Evolutionary conservation across 2,329 filamentous ascomycete species (phyloP).

Genomic region (Trichoderma arundinaceum): DNA sequence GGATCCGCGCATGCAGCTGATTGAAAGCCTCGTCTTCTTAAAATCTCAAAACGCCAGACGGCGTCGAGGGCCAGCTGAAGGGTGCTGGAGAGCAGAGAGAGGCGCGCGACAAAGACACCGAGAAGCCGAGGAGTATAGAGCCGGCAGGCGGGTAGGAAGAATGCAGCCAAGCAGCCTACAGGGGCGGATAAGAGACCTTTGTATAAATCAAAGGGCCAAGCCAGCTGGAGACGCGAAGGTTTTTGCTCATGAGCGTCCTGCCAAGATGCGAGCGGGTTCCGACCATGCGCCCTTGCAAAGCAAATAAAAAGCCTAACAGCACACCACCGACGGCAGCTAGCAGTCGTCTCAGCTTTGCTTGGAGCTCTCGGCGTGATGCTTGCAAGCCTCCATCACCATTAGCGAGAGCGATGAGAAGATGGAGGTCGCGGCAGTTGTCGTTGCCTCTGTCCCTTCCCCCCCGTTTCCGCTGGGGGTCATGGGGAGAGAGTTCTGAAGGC

Average conservation of each 20-base stretch:
- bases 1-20: not conserved
- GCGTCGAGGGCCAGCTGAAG: not conserved
- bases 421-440: not conserved
- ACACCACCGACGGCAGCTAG: not conserved
- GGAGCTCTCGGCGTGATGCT: constrained; percentile 8
- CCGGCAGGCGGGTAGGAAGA: not conserved
- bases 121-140: not conserved
- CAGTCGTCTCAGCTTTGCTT: constrained; percentile 22
- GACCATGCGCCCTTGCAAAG: not conserved
- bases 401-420: not conserved
- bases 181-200: constrained; percentile 7
- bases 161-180: constrained; percentile 15
- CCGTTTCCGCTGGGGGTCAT: constrained; percentile 10
- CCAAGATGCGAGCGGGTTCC: constrained; percentile 23
- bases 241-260: constrained; percentile 14
- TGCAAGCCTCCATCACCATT: constrained; percentile 23
- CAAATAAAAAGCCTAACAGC: not conserved
- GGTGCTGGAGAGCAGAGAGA: not conserved
- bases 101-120: constrained; percentile 1
- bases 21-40: constrained; percentile 8
- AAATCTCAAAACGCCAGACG: not conserved
- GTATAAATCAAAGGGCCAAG: not conserved
- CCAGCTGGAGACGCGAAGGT: constrained; percentile 13
- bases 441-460: constrained; percentile 5
- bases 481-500: constrained; percentile 2